Percentiles rank a stretch among this genome's conserved stretches.
Conservation (phyloP, 2,329 filamentous ascomycete species). For the Paramyrothecium roridum region DNA sequence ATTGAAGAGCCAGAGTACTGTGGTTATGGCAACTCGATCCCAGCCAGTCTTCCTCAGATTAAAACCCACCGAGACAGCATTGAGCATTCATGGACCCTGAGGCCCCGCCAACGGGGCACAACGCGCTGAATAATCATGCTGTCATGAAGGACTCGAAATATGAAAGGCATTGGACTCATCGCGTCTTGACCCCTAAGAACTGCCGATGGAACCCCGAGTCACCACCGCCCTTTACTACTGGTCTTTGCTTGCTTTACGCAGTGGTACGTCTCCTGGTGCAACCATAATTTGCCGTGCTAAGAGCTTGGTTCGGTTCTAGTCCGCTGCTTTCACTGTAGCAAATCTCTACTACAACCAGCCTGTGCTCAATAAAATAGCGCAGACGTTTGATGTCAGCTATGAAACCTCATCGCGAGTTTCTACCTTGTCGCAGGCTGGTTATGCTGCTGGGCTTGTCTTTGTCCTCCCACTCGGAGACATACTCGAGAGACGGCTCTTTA, state of each 20-base stretch:
- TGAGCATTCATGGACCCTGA: too few species aligned
- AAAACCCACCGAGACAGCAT: too few species aligned
- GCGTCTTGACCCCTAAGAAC: conserved; percentile 50
- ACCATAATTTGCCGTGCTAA: not conserved
- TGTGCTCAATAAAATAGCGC: conserved; percentile 71
- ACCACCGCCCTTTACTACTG: conserved; percentile 66
- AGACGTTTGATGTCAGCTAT: conserved; percentile 67
- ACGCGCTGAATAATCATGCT: too few species aligned
- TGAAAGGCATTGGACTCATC: conserved; percentile 14
- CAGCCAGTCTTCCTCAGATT: too few species aligned
- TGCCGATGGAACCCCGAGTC: conserved; percentile 66
- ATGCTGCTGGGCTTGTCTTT: conserved; percentile 70
- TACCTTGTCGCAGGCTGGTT: conserved; percentile 76
- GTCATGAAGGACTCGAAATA: conserved; percentile 10
- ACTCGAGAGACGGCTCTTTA: conserved; percentile 65
- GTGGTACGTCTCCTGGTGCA: conserved; percentile 38
- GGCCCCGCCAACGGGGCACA: too few species aligned
- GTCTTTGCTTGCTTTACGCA: conserved; percentile 68
- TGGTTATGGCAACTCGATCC: too few species aligned
- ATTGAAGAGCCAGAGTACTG: too few species aligned
- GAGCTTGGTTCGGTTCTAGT: conserved; percentile 26
- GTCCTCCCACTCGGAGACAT: conserved; percentile 74
- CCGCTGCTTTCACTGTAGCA: conserved; percentile 66
- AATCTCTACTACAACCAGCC: conserved; percentile 83
- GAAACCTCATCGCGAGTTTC: conserved; percentile 66